A percentile compares a stretch with the other conserved stretches of the same genome.
Evolutionary conservation across 1,139 yeast genomes (phyloP).

Genomic region (Hemisphaericaspora xylanilytica): DNA sequence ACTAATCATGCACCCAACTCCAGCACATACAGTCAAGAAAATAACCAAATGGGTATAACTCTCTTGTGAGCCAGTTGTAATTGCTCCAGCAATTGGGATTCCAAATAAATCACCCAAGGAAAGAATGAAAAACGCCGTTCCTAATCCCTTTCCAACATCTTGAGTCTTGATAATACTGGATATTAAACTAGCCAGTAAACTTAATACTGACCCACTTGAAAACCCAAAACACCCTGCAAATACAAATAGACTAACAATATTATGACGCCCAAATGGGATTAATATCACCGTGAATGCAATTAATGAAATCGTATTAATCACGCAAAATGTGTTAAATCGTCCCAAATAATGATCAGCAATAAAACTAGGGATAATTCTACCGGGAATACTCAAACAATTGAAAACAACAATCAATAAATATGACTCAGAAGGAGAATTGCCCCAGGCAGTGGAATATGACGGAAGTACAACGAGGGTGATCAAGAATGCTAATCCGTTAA

Average conservation of each 20-base stretch:
- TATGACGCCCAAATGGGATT: constrained; percentile 27
- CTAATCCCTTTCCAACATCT: constrained; percentile 31
- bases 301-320: constrained; percentile 19
- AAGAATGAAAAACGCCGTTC: constrained; percentile 34
- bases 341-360: constrained; percentile 31
- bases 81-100: constrained; percentile 38
- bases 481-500: constrained; percentile 31
- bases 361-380: constrained; percentile 28
- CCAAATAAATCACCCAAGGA: constrained; percentile 35
- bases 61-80: constrained; percentile 19
- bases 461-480: constrained; percentile 27
- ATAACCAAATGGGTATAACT: constrained; percentile 29
- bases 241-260: constrained; percentile 25
- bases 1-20: constrained; percentile 27
- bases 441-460: constrained; percentile 29
- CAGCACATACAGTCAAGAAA: constrained; percentile 25
- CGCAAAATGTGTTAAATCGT: constrained; percentile 27
- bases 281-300: constrained; percentile 26
- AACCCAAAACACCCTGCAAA: constrained; percentile 30
- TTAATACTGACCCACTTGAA: constrained; percentile 31
- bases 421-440: constrained; percentile 21
- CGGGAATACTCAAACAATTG: constrained; percentile 29
- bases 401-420: constrained; percentile 27
- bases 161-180: constrained; percentile 27
- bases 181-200: constrained; percentile 31